Evolutionary conservation across 78 protist species (phyloP).

Genomic region (Dictyostelium firmibasis): DNA sequence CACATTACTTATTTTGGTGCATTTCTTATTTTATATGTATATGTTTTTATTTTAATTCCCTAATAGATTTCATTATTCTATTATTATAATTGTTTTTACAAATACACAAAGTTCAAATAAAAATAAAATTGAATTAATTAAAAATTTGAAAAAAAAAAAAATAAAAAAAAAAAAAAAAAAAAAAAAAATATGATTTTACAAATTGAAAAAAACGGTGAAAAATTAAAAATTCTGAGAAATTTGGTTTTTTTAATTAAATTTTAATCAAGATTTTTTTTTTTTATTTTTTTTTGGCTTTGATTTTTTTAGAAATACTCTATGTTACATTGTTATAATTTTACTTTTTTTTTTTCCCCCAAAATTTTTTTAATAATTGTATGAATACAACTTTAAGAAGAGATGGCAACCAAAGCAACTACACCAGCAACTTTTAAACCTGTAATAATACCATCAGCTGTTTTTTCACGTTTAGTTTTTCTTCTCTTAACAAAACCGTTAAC

Average conservation of each 20-base stretch:
- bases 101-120: background rate
- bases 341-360: too few relatives aligned
- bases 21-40: too few relatives aligned
- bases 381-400: background rate
- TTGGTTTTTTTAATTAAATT: too few relatives aligned
- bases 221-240: background rate
- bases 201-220: background rate
- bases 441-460: background rate
- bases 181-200: too few relatives aligned
- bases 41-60: background rate
- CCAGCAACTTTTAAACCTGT: background rate
- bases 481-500: constrained; percentile 55
- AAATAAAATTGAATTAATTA: too few relatives aligned
- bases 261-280: too few relatives aligned
- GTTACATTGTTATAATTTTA: background rate
- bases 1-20: background rate
- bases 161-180: too few relatives aligned
- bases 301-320: too few relatives aligned
- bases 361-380: too few relatives aligned
- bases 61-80: background rate
- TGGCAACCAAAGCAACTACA: background rate
- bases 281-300: too few relatives aligned
- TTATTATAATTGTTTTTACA: too few relatives aligned
- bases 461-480: background rate
- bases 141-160: background rate